Evolutionary conservation across 2,329 filamentous ascomycete genomes (phyloP).

Genomic region (Venturia effusa): DNA sequence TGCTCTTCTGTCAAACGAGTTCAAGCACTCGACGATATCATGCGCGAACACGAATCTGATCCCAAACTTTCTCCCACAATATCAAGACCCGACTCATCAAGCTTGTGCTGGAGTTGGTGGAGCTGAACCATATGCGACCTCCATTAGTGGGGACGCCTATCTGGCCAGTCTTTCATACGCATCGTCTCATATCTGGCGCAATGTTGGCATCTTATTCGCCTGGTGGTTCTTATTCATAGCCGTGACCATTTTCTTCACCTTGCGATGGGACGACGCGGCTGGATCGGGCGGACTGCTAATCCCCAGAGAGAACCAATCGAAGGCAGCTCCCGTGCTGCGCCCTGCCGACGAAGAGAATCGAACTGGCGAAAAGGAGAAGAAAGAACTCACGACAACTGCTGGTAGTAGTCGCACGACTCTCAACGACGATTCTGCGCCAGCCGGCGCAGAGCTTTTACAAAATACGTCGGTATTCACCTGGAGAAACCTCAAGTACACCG

Average conservation of each 20-base stretch:
- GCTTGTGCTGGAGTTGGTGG: constrained; percentile 23
- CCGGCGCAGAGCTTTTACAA: constrained; percentile 3
- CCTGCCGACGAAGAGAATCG: constrained; percentile 41
- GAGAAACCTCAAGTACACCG: constrained; percentile 73
- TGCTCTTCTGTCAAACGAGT: constrained; percentile 39
- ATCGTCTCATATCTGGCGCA: constrained; percentile 46
- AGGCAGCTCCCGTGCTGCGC: constrained; percentile 16
- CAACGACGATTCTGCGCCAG: neutral
- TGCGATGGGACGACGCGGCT: neutral
- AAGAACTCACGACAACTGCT: neutral
- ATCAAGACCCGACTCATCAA: constrained; percentile 39
- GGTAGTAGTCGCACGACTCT: neutral
- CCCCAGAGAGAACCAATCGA: neutral
- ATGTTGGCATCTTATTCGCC: constrained; percentile 10
- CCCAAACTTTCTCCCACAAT: constrained; percentile 43
- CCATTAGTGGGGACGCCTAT: constrained; percentile 51
- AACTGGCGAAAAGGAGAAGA: constrained; percentile 6
- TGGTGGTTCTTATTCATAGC: constrained; percentile 10
- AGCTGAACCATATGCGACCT: constrained; percentile 40
- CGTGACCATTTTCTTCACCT: neutral
- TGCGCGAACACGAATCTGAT: constrained; percentile 49
- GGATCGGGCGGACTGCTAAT: neutral
- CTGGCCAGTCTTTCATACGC: constrained; percentile 44
- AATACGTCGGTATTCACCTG: constrained; percentile 61
- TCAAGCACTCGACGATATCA: constrained; percentile 44